Evolutionary conservation across 805 yeast species (phyloP).

Genomic region (Saccharomyces mikatae): DNA sequence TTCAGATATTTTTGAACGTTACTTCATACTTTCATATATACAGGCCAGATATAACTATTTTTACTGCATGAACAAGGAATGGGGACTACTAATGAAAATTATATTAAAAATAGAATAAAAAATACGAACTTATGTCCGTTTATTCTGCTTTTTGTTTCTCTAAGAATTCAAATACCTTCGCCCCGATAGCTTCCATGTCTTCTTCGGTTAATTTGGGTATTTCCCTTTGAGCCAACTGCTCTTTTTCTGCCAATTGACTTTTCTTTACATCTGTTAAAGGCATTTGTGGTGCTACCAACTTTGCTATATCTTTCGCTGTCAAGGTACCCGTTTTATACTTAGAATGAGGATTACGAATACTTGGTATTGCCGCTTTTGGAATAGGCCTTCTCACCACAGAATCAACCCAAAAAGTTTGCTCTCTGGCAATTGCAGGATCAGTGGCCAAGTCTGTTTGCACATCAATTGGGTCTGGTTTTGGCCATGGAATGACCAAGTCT

Average conservation of each 20-base stretch:
- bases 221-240: constrained; percentile 36
- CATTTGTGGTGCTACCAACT: constrained; percentile 64
- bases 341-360: constrained; percentile 72
- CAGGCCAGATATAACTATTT: neutral
- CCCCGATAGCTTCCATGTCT: constrained; percentile 38
- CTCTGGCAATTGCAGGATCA: constrained; percentile 46
- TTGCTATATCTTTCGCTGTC: constrained; percentile 53
- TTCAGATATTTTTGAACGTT: neutral
- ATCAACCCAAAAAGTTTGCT: constrained; percentile 67
- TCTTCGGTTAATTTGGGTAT: constrained; percentile 35
- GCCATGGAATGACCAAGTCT: constrained; percentile 80
- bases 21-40: neutral
- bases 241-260: constrained; percentile 51
- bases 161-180: constrained; percentile 32
- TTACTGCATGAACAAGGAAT: neutral
- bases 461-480: constrained; percentile 47
- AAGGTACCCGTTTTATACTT: constrained; percentile 57
- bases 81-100: neutral
- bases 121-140: neutral
- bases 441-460: constrained; percentile 58
- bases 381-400: constrained; percentile 58
- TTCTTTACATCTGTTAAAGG: constrained; percentile 60
- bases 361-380: constrained; percentile 56
- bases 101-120: neutral
- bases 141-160: constrained; percentile 22